phyloP scores from a whole-genome alignment of 1,139 yeast genomes.

The Taphrina wiesneri region DNA sequence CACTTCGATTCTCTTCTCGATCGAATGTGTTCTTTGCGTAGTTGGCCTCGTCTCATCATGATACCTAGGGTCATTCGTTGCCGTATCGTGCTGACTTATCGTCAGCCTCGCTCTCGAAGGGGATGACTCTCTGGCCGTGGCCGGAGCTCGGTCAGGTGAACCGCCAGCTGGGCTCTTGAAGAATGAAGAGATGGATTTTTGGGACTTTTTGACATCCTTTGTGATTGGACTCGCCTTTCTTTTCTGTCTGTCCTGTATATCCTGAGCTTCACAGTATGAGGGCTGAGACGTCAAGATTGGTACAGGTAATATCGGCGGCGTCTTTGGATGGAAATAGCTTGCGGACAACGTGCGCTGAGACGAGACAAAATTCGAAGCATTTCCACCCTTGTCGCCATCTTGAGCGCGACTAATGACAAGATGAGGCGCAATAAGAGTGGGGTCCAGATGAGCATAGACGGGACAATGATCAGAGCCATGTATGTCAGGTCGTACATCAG shows the following conservation, averaged over 20 bases:
- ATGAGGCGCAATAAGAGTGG: not conserved
- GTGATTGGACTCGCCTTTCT: not conserved
- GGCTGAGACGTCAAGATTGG: conserved; percentile 5
- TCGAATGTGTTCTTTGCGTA: conserved; percentile 9
- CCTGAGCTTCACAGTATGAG: not conserved
- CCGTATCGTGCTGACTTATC: not conserved
- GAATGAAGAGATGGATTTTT: conserved; percentile 13
- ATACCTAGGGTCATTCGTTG: not conserved
- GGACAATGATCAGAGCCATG: conserved; percentile 97
- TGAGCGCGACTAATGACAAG: not conserved
- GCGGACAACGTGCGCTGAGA: conserved; percentile 37
- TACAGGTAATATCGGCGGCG: conserved; percentile 1
- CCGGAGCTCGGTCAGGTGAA: not conserved
- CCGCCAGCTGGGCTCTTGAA: conserved; percentile 4
- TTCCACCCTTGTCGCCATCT: conserved; percentile 1
- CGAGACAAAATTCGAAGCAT: conserved; percentile 36
- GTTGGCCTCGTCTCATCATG: conserved; percentile 3
- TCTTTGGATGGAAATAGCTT: conserved; percentile 35
- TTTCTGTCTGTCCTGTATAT: not conserved
- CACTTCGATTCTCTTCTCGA: not conserved
- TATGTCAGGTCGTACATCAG: conserved; percentile 68
- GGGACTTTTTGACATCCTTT: conserved; percentile 2
- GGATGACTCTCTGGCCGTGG: not conserved
- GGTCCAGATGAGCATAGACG: conserved; percentile 65
- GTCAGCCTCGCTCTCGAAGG: not conserved